phyloP scores from a whole-genome alignment of 208 protist species.

The Herpetomonas tarakana region DNA sequence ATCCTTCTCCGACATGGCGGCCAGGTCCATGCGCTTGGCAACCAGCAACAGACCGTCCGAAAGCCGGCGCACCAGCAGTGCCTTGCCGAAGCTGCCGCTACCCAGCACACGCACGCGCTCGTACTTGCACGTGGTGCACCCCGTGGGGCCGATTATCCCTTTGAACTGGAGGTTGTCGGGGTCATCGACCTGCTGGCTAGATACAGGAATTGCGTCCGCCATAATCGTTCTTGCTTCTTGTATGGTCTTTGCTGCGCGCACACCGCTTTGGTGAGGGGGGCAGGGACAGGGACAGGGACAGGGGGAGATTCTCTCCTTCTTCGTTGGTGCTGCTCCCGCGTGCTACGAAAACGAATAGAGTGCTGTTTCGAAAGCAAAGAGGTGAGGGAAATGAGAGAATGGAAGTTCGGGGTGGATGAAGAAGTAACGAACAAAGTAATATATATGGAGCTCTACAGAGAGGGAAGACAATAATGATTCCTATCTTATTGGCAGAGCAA shows the following conservation, averaged over 20 bases:
- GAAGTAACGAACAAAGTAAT: background rate
- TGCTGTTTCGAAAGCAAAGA: constrained; percentile 8
- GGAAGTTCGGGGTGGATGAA: background rate
- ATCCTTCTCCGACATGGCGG: constrained; percentile 85
- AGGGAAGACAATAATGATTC: constrained; percentile 2
- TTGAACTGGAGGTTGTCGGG: constrained; percentile 23
- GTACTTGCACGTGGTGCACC: constrained; percentile 36
- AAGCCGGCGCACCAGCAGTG: constrained; percentile 59
- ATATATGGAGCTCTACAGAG: background rate
- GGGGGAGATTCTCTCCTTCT: constrained; percentile 1
- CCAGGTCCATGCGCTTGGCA: constrained; percentile 89
- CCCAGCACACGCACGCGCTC: constrained; percentile 64
- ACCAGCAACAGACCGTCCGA: constrained; percentile 69
- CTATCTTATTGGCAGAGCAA: too few species aligned
- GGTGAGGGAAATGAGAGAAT: constrained; percentile 5
- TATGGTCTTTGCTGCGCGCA: constrained; percentile 1
- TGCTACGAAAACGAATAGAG: constrained; percentile 7
- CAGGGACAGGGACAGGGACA: too few species aligned
- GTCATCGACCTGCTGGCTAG: constrained; percentile 23
- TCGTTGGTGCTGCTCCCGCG: background rate
- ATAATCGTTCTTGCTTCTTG: constrained; percentile 14
- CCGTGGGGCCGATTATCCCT: constrained; percentile 32
- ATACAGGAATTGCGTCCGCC: constrained; percentile 29
- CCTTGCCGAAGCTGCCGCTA: constrained; percentile 87
- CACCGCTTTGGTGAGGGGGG: too few species aligned